Evolutionary conservation across 2,329 filamentous ascomycete species (phyloP), one percentile per base, ranked within the genome.

Genomic region (Didymella pomorum): DNA sequence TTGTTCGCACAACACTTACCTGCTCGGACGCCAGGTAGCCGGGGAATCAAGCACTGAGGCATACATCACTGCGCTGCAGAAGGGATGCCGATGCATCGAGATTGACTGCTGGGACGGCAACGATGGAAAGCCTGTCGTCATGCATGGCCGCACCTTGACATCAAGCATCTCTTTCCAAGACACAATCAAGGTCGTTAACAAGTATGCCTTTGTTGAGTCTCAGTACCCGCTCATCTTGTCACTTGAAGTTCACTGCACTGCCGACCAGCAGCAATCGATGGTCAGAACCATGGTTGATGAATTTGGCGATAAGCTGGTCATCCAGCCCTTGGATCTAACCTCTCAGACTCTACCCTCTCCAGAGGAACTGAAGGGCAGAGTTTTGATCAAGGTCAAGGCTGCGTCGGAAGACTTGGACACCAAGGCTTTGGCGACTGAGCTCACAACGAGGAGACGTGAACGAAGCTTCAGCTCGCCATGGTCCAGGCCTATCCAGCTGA

Each of bases 81-180:
- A 91, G 60, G 93, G 93, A 9, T 99, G 95, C 75, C 90, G 95
- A 48, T 98, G 95, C 76, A 89, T 99, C 44, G 95, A 99, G 79
- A 92, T 99, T 51, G 95, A 99, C 78, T 98, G 94, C 78, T 99
- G 95, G 95, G 93, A 99, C 77, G 95, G 95, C 16, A 85, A 86
- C 51, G 90, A 97, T 72, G 92, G 92, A 37, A 87, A 92, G 69
- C 95, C 95, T 0, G 87, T 93, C 52, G 95, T 99, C 29, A 93
- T 92, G 61, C 95, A 99, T 70, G 95, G 95, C 23, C 88, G 89
- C 58, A 97, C 93, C 0, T 84, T 96, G 77, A 98, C 95, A 0
- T 94, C 88, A 12, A 89, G 91, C 58, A 93, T 98, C 54, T 87
- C 91, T 35, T 99, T 99, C 78, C 85, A 88, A 44, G 94, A 98